These are phyloP conservation scores for Aspergillus puulaauensis DNA, from an alignment of 2,329 filamentous ascomycete genomes.

Conservation along the genomic window DNA sequence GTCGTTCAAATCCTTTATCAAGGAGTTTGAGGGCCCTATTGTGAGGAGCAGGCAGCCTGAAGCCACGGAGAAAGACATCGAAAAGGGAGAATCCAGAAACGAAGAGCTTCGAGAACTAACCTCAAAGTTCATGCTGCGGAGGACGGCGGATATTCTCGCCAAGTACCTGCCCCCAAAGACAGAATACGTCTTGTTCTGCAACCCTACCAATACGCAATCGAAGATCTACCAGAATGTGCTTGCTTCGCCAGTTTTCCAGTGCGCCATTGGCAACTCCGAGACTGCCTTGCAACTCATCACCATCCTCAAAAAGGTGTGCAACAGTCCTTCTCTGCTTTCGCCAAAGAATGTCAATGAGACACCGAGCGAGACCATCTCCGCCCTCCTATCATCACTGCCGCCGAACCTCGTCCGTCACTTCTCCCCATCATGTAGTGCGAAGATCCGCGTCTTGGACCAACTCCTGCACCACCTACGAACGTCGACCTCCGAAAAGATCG, in stretches of 20 bases:
- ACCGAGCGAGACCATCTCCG: constrained; percentile 47
- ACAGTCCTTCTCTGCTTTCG: constrained; percentile 64
- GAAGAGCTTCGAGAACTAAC: constrained; percentile 62
- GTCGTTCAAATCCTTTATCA: constrained; percentile 62
- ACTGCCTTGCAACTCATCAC: constrained; percentile 68
- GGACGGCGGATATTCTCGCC: constrained; percentile 65
- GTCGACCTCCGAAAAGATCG: constrained; percentile 67
- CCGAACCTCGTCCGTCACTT: constrained; percentile 53
- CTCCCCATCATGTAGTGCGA: constrained; percentile 60
- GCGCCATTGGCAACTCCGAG: constrained; percentile 61
- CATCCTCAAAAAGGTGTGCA: constrained; percentile 72
- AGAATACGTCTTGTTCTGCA: constrained; percentile 67
- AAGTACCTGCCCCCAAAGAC: constrained; percentile 67
- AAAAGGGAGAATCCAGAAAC: constrained; percentile 62
- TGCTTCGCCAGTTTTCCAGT: constrained; percentile 63
- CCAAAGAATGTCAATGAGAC: constrained; percentile 50
- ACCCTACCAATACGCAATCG: constrained; percentile 60
- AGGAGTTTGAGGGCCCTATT: constrained; percentile 65
- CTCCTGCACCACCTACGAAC: constrained; percentile 61
- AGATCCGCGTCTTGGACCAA: constrained; percentile 66
- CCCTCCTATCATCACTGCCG: constrained; percentile 56
- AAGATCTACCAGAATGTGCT: constrained; percentile 64
- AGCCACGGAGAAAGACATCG: constrained; percentile 60
- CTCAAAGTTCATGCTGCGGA: constrained; percentile 63
- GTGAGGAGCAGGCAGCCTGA: constrained; percentile 64